A percentile compares a stretch with the other conserved stretches of the same genome.
Evolutionary conservation across 768 basidiomycete species (phyloP).

Genomic region (Russula sp.): DNA sequence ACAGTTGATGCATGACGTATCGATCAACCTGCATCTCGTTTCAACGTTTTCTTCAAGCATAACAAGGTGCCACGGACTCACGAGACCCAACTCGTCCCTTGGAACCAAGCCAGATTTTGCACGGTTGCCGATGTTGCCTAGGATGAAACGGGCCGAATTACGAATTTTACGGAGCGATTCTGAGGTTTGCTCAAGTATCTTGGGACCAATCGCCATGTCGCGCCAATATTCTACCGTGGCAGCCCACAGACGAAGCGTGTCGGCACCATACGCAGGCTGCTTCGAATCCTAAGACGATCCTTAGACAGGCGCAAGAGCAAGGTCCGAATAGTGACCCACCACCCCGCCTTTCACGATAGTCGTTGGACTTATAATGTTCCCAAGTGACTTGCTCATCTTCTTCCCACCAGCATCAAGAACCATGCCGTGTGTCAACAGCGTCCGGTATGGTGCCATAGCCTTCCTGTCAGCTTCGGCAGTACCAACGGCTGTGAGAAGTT

Average conservation of each 20-base stretch:
- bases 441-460: conserved; percentile 57
- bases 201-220: conserved; percentile 83
- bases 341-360: conserved; percentile 73
- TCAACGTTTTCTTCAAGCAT: conserved; percentile 16
- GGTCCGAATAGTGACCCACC: conserved; percentile 44
- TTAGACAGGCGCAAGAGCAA: not conserved
- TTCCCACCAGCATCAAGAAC: conserved; percentile 85
- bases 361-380: conserved; percentile 86
- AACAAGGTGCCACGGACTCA: conserved; percentile 38
- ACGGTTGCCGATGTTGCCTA: conserved; percentile 66
- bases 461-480: conserved; percentile 38
- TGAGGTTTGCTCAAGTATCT: conserved; percentile 66
- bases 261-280: conserved; percentile 79
- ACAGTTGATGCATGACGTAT: conserved; percentile 83
- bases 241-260: conserved; percentile 86
- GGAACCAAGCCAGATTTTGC: conserved; percentile 39
- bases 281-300: conserved; percentile 53
- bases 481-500: conserved; percentile 77
- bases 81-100: conserved; percentile 58
- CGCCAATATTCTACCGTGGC: conserved; percentile 87
- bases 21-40: conserved; percentile 60
- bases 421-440: conserved; percentile 94
- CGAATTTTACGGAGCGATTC: conserved; percentile 81
- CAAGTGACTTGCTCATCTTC: conserved; percentile 98
- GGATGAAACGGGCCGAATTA: conserved; percentile 80